phyloP scores from a whole-genome alignment of 305 asterid genomes.

The Solanum hybrid region DNA sequence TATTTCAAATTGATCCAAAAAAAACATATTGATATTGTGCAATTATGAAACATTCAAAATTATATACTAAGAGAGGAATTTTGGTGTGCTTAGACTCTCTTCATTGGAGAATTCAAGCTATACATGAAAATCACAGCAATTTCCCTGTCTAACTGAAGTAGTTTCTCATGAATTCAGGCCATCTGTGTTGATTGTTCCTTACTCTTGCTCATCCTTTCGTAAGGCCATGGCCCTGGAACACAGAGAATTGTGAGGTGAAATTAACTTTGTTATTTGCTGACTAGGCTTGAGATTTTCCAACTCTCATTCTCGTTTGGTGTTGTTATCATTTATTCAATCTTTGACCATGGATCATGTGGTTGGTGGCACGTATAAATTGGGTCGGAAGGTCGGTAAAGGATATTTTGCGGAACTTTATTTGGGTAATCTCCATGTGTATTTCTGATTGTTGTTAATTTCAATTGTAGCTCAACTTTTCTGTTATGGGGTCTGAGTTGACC shows the following conservation, averaged over 20 bases:
- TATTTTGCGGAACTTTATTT: constrained; percentile 86
- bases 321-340: neutral
- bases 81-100: neutral
- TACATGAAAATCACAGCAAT: neutral
- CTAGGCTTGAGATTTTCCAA: neutral
- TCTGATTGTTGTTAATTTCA: neutral
- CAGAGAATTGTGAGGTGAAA: neutral
- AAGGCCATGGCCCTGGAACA: neutral
- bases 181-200: neutral
- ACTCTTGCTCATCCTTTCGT: neutral
- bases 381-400: constrained; percentile 86
- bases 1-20: neutral
- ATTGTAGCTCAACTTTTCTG: neutral
- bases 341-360: constrained; percentile 68
- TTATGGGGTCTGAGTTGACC: neutral
- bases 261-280: neutral
- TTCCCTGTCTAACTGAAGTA: neutral
- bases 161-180: neutral
- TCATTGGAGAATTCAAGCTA: neutral
- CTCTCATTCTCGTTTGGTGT: neutral
- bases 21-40: neutral
- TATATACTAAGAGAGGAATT: neutral
- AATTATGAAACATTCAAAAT: neutral
- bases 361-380: constrained; percentile 79
- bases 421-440: constrained; percentile 31